These are phyloP conservation scores for Aspergillus incahuasiensis DNA, from an alignment of 495 filamentous ascomycete species.

Conservation along the genomic window DNA sequence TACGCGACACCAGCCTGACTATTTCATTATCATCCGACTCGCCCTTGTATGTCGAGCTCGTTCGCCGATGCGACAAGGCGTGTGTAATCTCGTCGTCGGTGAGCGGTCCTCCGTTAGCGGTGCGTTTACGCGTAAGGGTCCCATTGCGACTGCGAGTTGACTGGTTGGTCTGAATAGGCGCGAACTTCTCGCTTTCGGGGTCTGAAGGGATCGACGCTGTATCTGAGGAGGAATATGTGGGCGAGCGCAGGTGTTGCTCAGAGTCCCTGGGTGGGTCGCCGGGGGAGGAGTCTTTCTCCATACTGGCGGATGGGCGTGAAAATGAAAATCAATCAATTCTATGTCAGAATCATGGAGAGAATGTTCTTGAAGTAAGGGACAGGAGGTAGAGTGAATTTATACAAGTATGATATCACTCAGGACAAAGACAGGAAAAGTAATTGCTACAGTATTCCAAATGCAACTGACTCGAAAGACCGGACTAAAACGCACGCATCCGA, in stretches of 20 bases:
- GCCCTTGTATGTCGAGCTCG: slow-evolving; percentile 31
- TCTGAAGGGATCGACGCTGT: not conserved
- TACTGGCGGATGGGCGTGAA: not conserved
- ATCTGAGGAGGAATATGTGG: slow-evolving; percentile 1
- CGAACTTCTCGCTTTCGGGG: not conserved
- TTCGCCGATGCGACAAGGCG: slow-evolving; percentile 44
- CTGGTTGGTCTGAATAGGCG: slow-evolving; percentile 6
- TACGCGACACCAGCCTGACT: slow-evolving; percentile 55
- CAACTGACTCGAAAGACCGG: not conserved
- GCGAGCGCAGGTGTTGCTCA: not conserved
- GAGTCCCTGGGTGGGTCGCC: not conserved
- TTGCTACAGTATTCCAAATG: too few relatives aligned
- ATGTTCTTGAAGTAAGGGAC: not conserved
- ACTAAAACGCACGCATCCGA: not conserved
- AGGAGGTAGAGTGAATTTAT: not conserved
- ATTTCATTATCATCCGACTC: slow-evolving; percentile 48
- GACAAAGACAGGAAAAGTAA: too few relatives aligned
- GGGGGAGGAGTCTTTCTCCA: slow-evolving; percentile 4
- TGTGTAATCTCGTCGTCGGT: slow-evolving; percentile 50
- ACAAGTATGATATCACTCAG: slow-evolving; percentile 1
- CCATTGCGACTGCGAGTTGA: not conserved
- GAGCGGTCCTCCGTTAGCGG: slow-evolving; percentile 9
- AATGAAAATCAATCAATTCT: not conserved
- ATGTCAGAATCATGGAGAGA: not conserved
- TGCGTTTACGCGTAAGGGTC: not conserved